Conservation (phyloP, 345 rosid species). For the Physaria fendleri region DNA sequence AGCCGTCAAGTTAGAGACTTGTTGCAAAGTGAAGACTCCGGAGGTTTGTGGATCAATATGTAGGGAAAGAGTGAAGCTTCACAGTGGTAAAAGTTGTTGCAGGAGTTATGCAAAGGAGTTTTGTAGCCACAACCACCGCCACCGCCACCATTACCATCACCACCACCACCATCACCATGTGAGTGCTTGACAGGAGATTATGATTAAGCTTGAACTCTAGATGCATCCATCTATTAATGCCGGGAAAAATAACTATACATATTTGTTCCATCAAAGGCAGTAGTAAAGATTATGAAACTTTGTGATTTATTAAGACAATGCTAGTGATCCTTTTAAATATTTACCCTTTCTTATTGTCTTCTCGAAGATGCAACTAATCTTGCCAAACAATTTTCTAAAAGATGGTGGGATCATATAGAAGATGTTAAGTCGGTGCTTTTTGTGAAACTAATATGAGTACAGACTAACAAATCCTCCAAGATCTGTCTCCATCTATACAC, state of each 20-base stretch:
- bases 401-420: background rate
- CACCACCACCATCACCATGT: slow-evolving; percentile 25
- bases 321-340: background rate
- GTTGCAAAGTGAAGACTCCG: slow-evolving; percentile 21
- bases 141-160: slow-evolving; percentile 7
- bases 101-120: slow-evolving; percentile 27
- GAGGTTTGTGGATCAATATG: slow-evolving; percentile 21
- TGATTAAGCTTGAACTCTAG: background rate
- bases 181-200: slow-evolving; percentile 8
- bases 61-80: slow-evolving; percentile 7
- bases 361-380: background rate
- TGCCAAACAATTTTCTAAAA: background rate
- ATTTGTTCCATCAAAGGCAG: background rate
- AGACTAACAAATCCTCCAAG: background rate
- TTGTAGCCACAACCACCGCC: slow-evolving; percentile 17
- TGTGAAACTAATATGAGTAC: background rate
- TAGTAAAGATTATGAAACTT: background rate
- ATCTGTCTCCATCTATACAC: background rate
- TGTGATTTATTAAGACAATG: background rate
- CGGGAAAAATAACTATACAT: background rate
- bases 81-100: slow-evolving; percentile 27
- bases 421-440: background rate
- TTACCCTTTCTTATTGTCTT: background rate
- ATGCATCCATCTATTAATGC: background rate
- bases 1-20: background rate